Conservation (phyloP, 2,329 filamentous ascomycete genomes). For the Trichoderma endophyticum region DNA sequence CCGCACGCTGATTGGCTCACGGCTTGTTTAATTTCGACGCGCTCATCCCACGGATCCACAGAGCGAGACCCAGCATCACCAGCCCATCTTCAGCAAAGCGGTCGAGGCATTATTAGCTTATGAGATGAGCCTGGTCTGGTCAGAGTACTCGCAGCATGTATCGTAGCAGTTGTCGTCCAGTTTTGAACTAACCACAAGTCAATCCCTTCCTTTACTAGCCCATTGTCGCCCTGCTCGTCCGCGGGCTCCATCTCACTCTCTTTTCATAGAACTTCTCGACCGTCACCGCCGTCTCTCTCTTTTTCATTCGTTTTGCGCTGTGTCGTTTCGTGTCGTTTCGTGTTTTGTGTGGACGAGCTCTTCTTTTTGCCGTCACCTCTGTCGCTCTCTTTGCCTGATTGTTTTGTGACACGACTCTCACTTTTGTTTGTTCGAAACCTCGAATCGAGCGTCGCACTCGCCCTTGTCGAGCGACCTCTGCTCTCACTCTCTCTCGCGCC, state of each 20-base stretch:
- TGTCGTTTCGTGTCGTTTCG: slow-evolving; percentile 13
- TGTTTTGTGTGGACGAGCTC: slow-evolving; percentile 11
- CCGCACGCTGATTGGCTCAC: slow-evolving; percentile 27
- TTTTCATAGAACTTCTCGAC: slow-evolving; percentile 17
- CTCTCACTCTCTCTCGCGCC: background rate
- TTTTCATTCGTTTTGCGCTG: slow-evolving; percentile 10
- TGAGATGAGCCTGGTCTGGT: background rate
- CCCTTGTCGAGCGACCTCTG: background rate
- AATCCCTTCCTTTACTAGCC: slow-evolving; percentile 20
- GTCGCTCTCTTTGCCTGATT: slow-evolving; percentile 15
- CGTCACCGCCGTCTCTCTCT: slow-evolving; percentile 16
- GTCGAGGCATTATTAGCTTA: slow-evolving; percentile 16
- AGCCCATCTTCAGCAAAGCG: slow-evolving; percentile 14
- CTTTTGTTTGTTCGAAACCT: background rate
- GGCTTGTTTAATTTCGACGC: slow-evolving; percentile 27
- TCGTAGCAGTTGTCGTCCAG: background rate
- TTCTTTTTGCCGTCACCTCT: background rate
- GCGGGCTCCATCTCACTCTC: slow-evolving; percentile 13
- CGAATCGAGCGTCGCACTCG: slow-evolving; percentile 7
- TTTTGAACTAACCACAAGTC: slow-evolving; percentile 11
- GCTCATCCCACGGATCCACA: slow-evolving; percentile 18
- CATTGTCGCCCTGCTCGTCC: slow-evolving; percentile 6
- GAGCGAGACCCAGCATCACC: slow-evolving; percentile 4
- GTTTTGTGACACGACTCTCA: slow-evolving; percentile 11
- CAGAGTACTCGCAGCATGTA: no score